Evolutionary conservation across 257 asterid genomes (phyloP), one percentile per base, ranked within the genome.

Genomic region (Solanum sitiens): DNA sequence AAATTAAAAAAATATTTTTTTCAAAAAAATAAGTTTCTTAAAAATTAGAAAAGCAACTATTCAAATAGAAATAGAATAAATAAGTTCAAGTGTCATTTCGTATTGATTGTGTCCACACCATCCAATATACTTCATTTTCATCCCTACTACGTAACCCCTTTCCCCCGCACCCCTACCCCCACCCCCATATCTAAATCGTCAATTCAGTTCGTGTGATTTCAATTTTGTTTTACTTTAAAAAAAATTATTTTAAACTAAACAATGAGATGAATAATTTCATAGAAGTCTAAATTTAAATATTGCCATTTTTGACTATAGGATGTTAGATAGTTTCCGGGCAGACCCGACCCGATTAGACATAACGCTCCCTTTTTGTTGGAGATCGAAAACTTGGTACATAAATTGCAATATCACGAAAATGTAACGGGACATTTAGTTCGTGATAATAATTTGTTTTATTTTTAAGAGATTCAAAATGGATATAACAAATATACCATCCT

Each of bases 161-260:
- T 53, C 10, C 4, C 63, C 18, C 61, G 1, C 61, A 53, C 23
- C 61, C 61, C 23, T 16, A 53, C 61, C 61, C 61, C 63, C 63
- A 53, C 10, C 63, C 63, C 10, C 63, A 53, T 16, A 53, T 16
- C 23, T 53, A 53, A 53, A 16, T 53, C 4, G 23, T 18, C 10
- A 16, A 6, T 6, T 53, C 63, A 53, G 10, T 53, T 2, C 4
- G 0, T 53, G 63, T 53, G 63, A 53, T 16, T 53, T 53, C 9
- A 53, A 2, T 16, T 53, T 53, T 16, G 0, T 53, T 53, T 0
- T 53, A 6, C 0, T 16, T 6, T 16, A 14, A 0, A 6, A 35
- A 27, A 4, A 35, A 35, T 53, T 1, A 53, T 53, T 53, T 53
- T 1, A 2, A 53, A 53, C 63, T 53, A 53, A 16, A 53, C 0